Evolutionary conservation across 2,329 filamentous ascomycete genomes (phyloP), one percentile per base, ranked within the genome.

Genomic region (Alternaria angustiovoidea): DNA sequence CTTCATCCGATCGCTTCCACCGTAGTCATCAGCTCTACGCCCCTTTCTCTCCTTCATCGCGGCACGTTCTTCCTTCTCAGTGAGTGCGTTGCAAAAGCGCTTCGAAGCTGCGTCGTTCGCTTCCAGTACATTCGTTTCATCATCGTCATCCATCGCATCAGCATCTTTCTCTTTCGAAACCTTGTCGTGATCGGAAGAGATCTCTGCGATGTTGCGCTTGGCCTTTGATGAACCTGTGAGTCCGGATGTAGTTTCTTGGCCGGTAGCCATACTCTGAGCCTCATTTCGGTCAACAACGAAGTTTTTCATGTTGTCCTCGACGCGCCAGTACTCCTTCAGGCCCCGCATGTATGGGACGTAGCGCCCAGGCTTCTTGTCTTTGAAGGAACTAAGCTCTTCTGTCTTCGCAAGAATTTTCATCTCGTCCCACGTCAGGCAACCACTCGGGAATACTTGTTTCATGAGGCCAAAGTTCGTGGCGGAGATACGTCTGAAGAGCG

Each of bases 361-460:
- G 8, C 2, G 18, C 8, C 20, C 4, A 9, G 6, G 4, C 11
- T 24, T 9, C 20, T 24, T 24, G n/a, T 24, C 22, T 5, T 52
- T 14, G 6, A 44, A 47, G 52, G 5, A 54, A 2, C 16, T 18
- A n/a, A 30, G 39, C 52, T 54, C 52, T 11, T 54, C 16, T 7
- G 9, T 11, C 41, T 16, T 36, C 7, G 22, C 52, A 5, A 54
- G 22, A 5, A 39, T 30, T 7, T 34, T 44, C 52, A 39, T 54
- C 2, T 54, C 52, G 7, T 47, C 42, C 52, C 52, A 39, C n/a
- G 41, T 24, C 41, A 54, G 32, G 41, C 30, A 32, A 11, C 51
- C 51, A 8, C n/a, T 30, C 9, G 20, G 30, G 24, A 34, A 8
- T 5, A 34, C 12, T 20, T 48, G 20, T 7, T 6, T 39, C 22